Base-by-base conservation (phyloP, 495 filamentous ascomycete species). In the Talaromyces trachyspermus region DNA sequence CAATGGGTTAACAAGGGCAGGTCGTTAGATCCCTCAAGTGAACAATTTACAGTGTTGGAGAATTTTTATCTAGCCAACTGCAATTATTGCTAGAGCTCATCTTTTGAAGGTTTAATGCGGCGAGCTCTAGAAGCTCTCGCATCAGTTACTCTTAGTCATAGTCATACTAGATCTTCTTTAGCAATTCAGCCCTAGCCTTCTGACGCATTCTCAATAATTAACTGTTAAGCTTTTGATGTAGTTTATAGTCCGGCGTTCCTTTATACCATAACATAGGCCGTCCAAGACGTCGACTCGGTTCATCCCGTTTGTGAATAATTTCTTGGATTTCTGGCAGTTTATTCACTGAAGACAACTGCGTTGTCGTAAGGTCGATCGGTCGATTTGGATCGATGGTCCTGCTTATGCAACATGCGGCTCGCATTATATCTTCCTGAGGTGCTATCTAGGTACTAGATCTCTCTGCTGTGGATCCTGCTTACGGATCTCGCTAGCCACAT, bases 361-460 rank as follows among this genome's bases (percentile, higher is more conserved):
- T 42, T 20, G 40, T 54, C 27, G 54, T 66, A 20, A 69, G 51
- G 43, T 62, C 48, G 38, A 60, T 41, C 22, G 55, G 62, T 15
- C 56, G 56, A 35, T 62, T 37, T n/a, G 54, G 63, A 57, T 69
- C 35, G 35, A 65, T 64, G 22, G 54, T 59, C 22, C 57, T 48
- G 48, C 55, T 65, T 35, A 69, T 69, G 32, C 50, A 49, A 47
- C 46, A 66, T 47, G 56, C 59, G 15, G 54, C 49, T 47, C 44
- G 46, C 44, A 66, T 66, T 15, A 69, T 52, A 33, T 61, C 54
- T 27, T 55, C 42, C 11, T 27, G 5, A 59, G 51, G 43, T 69
- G 57, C 44, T 57, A 60, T 23, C n/a, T n/a, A n/a, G n/a, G n/a
- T n/a, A n/a, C n/a, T 56, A 54, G 35, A 69, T 64, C 33, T 30